phyloP scores from a whole-genome alignment of 371 early-diverging fungal species.

The Mucor velutinosus region DNA sequence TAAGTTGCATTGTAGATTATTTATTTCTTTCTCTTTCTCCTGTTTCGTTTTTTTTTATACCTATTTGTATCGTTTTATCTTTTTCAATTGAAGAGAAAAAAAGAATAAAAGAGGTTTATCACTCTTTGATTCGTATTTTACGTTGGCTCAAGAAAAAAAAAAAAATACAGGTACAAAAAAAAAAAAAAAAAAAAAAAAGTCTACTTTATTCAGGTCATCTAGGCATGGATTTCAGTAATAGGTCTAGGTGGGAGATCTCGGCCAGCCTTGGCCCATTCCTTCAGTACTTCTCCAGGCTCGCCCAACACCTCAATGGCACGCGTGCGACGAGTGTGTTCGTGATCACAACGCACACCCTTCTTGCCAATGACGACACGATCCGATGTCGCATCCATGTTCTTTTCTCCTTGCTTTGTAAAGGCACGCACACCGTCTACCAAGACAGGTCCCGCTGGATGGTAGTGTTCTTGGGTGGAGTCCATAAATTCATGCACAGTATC shows the following conservation, averaged over 20 bases:
- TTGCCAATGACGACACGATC: conserved; percentile 45
- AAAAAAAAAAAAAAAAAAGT: background rate
- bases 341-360: conserved; percentile 43
- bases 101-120: background rate
- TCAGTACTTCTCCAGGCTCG: conserved; percentile 47
- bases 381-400: conserved; percentile 16
- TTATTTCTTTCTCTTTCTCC: background rate
- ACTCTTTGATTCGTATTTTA: no score
- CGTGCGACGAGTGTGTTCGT: conserved; percentile 38
- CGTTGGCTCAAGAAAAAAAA: background rate
- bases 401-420: conserved; percentile 40
- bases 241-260: conserved; percentile 36
- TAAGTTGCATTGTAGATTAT: background rate
- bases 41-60: background rate
- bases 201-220: background rate
- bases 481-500: conserved; percentile 52
- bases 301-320: conserved; percentile 48
- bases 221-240: background rate
- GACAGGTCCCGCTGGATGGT: conserved; percentile 39
- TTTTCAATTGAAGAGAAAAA: background rate
- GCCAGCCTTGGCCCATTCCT: conserved; percentile 47
- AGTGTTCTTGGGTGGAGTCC: conserved; percentile 21
- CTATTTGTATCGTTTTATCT: background rate
- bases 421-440: conserved; percentile 44
- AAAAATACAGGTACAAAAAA: no score